Conservation (phyloP, 2,329 filamentous ascomycete genomes). For the Botrytis medusae region DNA sequence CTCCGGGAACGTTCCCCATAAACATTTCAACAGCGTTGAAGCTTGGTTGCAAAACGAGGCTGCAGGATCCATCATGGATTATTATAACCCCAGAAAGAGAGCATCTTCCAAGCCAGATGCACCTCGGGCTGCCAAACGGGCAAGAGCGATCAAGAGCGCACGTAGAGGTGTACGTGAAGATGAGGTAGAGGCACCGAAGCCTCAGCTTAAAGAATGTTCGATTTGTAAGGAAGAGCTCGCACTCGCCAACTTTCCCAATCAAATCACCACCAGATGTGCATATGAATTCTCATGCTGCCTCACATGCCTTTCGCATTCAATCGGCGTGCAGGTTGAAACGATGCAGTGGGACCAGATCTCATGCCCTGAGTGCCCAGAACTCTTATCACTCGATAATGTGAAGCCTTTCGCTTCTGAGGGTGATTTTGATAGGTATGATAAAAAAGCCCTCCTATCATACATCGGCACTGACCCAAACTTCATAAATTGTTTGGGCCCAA, state of each 20-base stretch:
- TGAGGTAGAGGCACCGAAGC: no score
- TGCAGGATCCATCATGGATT: background rate
- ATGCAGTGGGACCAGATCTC: constrained; percentile 47
- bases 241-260: background rate
- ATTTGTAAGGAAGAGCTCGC: background rate
- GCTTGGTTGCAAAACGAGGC: background rate
- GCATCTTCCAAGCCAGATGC: rapidly evolving
- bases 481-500: constrained; percentile 51
- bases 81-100: background rate
- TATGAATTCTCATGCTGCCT: constrained; percentile 25
- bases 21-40: background rate
- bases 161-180: no score
- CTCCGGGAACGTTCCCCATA: background rate
- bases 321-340: constrained; percentile 25
- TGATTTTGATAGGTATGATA: constrained; percentile 8
- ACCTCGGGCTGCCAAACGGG: background rate
- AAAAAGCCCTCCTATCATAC: background rate
- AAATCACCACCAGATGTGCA: constrained; percentile 11
- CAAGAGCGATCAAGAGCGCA: background rate
- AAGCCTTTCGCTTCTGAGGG: background rate
- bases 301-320: constrained; percentile 20
- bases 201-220: background rate
- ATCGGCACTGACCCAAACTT: constrained; percentile 44
- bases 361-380: constrained; percentile 52
- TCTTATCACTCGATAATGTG: constrained; percentile 40